phyloP scores from a whole-genome alignment of 257 asterid genomes.

The Jacaranda copaia region DNA sequence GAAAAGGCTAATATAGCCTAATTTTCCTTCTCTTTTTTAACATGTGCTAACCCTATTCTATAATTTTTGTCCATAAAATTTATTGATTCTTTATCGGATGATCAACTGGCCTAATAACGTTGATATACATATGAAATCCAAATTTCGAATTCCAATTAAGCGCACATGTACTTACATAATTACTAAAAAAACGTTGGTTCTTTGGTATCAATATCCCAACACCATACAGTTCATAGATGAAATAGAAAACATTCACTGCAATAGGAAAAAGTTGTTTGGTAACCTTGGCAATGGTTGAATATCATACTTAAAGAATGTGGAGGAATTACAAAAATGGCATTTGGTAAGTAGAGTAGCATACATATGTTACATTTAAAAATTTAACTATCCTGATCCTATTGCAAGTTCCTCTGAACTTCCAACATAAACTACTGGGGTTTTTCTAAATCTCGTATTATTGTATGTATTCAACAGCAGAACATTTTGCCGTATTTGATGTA shows the following conservation, averaged over 20 bases:
- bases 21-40: no score
- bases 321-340: neutral
- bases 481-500: neutral
- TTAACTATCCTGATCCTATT: neutral
- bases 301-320: neutral
- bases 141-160: no score
- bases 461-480: neutral
- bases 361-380: neutral
- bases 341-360: neutral
- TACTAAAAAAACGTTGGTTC: no score
- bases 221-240: no score
- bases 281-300: no score
- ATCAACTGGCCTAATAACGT: no score
- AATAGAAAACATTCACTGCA: neutral
- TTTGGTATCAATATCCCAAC: no score
- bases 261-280: neutral
- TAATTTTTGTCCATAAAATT: neutral
- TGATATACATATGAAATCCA: no score
- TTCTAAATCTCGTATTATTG: neutral
- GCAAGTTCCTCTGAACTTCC: neutral
- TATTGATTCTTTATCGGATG: neutral
- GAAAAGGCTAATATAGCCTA: no score
- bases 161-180: no score
- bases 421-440: neutral
- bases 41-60: slow-evolving; percentile 7